These are phyloP conservation scores for Lactarius evosmus DNA, from an alignment of 768 basidiomycete genomes.

Conservation along the genomic window DNA sequence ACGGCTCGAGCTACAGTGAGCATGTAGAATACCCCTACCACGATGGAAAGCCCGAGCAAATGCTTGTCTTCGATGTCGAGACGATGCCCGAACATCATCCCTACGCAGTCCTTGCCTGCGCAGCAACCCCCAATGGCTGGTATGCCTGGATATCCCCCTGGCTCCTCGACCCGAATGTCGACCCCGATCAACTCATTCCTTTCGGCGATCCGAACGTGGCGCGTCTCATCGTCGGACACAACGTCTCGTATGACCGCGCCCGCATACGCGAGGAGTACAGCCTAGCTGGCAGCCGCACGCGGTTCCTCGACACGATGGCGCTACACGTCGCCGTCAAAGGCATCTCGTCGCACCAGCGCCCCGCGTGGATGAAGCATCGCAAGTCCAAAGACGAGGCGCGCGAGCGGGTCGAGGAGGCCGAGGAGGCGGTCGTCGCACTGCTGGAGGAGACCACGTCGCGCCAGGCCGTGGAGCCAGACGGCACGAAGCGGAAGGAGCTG, in stretches of 20 bases:
- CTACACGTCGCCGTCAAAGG: constrained; percentile 92
- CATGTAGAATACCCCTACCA: constrained; percentile 65
- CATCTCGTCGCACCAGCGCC: constrained; percentile 91
- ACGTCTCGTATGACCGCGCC: constrained; percentile 90
- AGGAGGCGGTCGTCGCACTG: constrained; percentile 56
- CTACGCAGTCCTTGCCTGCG: constrained; percentile 86
- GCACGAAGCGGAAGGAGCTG: constrained; percentile 38
- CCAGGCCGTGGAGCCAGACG: constrained; percentile 42
- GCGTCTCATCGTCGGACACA: constrained; percentile 85
- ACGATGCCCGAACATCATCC: constrained; percentile 81
- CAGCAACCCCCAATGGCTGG: constrained; percentile 81
- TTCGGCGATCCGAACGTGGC: constrained; percentile 53
- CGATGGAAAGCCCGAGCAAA: constrained; percentile 59
- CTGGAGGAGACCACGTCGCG: constrained; percentile 42
- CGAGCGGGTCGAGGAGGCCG: constrained; percentile 59
- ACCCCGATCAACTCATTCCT: constrained; percentile 66
- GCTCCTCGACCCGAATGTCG: constrained; percentile 63
- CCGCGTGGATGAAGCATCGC: constrained; percentile 84
- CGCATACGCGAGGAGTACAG: constrained; percentile 82
- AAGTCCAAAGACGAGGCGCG: constrained; percentile 60
- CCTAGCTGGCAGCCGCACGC: constrained; percentile 59
- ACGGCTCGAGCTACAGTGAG: constrained; percentile 77
- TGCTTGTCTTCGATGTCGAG: constrained; percentile 92
- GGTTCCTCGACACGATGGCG: constrained; percentile 93
- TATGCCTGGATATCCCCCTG: constrained; percentile 97